These are phyloP conservation scores for Umbilicus rupestris DNA, from an alignment of 164 flowering plant genomes.

Conservation along the genomic window DNA sequence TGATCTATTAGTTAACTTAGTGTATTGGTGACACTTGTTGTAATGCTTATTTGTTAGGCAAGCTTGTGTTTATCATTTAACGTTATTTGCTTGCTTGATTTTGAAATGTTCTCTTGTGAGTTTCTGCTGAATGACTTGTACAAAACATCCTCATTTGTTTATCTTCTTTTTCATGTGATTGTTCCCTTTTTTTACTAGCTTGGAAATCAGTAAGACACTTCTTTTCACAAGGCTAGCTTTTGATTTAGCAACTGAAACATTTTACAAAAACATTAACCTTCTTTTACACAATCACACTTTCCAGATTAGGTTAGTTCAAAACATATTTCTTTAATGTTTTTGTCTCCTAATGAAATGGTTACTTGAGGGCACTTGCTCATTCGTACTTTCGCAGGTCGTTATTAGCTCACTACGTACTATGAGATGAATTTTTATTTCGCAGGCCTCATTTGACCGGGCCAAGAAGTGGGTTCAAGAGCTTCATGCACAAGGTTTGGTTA, in stretches of 20 bases:
- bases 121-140: too few relatives aligned
- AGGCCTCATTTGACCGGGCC: constrained; percentile 55
- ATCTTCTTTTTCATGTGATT: too few relatives aligned
- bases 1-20: background rate
- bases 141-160: too few relatives aligned
- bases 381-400: background rate
- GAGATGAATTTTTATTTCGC: background rate
- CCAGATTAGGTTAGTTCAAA: background rate
- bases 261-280: too few relatives aligned
- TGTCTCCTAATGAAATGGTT: background rate
- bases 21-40: background rate
- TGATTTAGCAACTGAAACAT: too few relatives aligned
- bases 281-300: background rate
- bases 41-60: background rate
- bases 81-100: too few relatives aligned
- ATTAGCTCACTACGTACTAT: background rate
- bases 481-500: constrained; percentile 45
- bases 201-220: too few relatives aligned
- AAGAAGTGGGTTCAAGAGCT: constrained; percentile 72
- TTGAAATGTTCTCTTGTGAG: too few relatives aligned
- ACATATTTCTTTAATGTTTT: background rate
- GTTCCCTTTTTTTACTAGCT: too few relatives aligned
- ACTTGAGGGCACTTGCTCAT: background rate
- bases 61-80: too few relatives aligned
- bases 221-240: too few relatives aligned